Evolutionary conservation across 108 stramenopile genomes (phyloP), one percentile per base, ranked within the genome.

Genomic region (Fragilariopsis cylindrus): DNA sequence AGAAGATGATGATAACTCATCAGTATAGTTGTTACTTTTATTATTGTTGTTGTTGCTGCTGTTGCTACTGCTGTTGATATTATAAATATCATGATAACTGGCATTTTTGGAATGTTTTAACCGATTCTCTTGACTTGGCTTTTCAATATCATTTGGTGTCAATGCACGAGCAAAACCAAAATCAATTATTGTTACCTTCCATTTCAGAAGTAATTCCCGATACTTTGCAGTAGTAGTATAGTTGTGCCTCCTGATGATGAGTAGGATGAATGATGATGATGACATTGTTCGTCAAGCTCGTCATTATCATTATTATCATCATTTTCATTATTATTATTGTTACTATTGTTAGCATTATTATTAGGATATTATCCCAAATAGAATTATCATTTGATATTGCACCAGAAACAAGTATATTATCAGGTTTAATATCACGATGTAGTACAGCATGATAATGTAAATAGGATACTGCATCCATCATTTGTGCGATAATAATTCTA

Each of bases 101-200:
- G 57, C 60, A 15, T 62, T 47, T 60, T 58, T 48, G 1, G 39
- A 39, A 9, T 52, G 9, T 52, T 52, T 52, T 13, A 13, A 13
- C 1, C 13, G 50, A 13, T 13, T 9, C 62, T 72, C 72, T 44
- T 15, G 16, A 3, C 43, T 47, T 18, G 48, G 48, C 42, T 71
- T 40, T 48, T 76, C 68, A 54, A 81, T 45, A 75, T 86, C 85
- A 12, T 79, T 55, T 11, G 78, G 79, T 8, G 65, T 54, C 15
- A 92, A 63, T 30, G 91, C 88, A 16, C 87, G 72, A 1, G 91
- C 87, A 82, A 92, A 92, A 15, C 91, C 91, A 74, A 92, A 92
- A 70, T 92, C 91, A 39, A 92, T 63, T 42, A 92, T 71, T 30
- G 85, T 89, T 12, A 84, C 39, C 46, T 81, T 77, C 78, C 87